phyloP scores from a whole-genome alignment of 2,329 filamentous ascomycete species.

The Pezicula carpinea region DNA sequence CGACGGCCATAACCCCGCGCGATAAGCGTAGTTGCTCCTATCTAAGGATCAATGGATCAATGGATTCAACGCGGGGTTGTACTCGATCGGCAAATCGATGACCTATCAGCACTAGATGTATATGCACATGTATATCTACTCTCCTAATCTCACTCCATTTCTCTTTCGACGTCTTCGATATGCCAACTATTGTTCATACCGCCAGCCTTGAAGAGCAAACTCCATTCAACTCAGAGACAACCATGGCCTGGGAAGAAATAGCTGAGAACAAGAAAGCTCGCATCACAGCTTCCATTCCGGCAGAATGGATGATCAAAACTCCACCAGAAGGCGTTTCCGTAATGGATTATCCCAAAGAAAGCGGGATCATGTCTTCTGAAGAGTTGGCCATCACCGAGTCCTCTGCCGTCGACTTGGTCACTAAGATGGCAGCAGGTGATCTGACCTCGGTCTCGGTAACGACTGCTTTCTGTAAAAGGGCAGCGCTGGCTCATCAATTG shows the following conservation, averaged over 20 bases:
- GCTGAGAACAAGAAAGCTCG: conserved; percentile 18
- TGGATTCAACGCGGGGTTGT: no score
- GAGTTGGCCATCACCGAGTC: conserved; percentile 43
- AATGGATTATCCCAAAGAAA: conserved; percentile 17
- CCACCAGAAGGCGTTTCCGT: conserved; percentile 12
- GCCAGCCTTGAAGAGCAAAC: background rate
- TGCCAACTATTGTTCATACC: background rate
- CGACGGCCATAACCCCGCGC: no score
- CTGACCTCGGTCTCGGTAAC: conserved; percentile 46
- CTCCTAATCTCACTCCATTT: no score
- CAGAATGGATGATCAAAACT: conserved; percentile 20
- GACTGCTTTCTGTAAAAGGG: conserved; percentile 44
- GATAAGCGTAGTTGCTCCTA: no score
- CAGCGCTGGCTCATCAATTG: conserved; percentile 46
- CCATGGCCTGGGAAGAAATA: conserved; percentile 17
- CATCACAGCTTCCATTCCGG: conserved; percentile 16
- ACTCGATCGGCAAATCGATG: no score
- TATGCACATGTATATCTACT: no score
- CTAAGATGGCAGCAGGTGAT: conserved; percentile 23
- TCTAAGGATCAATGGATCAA: no score
- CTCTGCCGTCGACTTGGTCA: conserved; percentile 22
- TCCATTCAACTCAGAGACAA: background rate
- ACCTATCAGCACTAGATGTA: no score
- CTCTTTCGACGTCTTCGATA: no score
- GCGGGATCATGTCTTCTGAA: conserved; percentile 8